A percentile compares a stretch with the other conserved stretches of the same genome.
Conservation (phyloP, 768 basidiomycete species). For the Boletellus emodensis region DNA sequence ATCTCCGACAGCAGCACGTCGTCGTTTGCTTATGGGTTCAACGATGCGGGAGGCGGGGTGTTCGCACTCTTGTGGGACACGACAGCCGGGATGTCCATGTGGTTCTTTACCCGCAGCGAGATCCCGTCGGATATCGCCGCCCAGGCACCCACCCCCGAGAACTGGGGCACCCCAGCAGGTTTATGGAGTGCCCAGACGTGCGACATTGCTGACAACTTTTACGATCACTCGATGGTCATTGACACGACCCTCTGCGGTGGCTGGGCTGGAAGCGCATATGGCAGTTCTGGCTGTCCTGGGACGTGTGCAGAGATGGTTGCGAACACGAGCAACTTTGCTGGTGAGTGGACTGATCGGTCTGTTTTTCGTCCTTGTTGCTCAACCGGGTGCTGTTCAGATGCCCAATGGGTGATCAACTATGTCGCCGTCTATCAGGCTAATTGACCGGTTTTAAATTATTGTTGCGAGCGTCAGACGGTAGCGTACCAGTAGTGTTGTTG, state of each 20-base stretch:
- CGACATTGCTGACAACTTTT: conserved; percentile 48
- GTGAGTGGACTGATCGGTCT: conserved; percentile 27
- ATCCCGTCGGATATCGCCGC: conserved; percentile 51
- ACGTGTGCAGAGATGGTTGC: conserved; percentile 47
- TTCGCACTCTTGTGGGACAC: conserved; percentile 54
- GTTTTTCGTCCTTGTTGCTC: neutral
- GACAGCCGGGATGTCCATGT: conserved; percentile 46
- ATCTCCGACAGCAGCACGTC: conserved; percentile 39
- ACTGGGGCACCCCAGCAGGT: conserved; percentile 52
- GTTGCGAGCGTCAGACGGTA: neutral
- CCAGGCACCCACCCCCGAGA: conserved; percentile 42
- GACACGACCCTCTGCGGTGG: conserved; percentile 34
- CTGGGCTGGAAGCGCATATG: conserved; percentile 27
- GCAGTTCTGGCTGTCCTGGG: conserved; percentile 35
- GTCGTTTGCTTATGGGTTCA: conserved; percentile 41
- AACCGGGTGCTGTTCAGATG: conserved; percentile 34
- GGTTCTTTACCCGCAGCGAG: conserved; percentile 49
- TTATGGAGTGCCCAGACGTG: conserved; percentile 48
- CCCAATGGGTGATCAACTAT: conserved; percentile 55
- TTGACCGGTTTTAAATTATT: neutral
- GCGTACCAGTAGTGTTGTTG: too few relatives aligned
- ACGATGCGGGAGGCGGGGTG: conserved; percentile 44
- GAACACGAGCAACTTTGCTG: conserved; percentile 51
- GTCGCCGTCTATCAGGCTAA: conserved; percentile 47
- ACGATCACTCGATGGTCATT: conserved; percentile 46